These are phyloP conservation scores for Zalaria obscura DNA, from an alignment of 2,329 filamentous ascomycete genomes.

Conservation along the genomic window DNA sequence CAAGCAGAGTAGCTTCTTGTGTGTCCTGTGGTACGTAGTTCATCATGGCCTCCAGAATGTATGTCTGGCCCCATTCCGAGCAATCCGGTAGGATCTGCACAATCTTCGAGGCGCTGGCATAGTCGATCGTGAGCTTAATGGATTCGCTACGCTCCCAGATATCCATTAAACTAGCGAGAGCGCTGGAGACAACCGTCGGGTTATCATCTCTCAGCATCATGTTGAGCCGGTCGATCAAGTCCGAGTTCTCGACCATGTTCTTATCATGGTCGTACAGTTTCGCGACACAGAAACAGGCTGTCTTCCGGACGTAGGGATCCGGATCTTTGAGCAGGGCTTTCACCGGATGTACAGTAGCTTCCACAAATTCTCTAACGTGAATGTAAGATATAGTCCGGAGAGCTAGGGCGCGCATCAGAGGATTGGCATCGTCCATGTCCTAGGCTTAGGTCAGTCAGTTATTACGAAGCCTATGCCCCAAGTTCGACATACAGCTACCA, in stretches of 20 bases:
- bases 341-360: constrained; percentile 72
- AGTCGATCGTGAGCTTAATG: constrained; percentile 97
- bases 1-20: constrained; percentile 73
- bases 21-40: constrained; percentile 91
- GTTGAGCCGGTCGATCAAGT: constrained; percentile 86
- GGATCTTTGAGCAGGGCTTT: constrained; percentile 71
- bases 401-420: constrained; percentile 79
- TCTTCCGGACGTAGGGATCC: constrained; percentile 96
- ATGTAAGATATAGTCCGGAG: constrained; percentile 95
- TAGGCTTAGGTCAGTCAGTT: constrained; percentile 21
- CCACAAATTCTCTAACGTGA: constrained; percentile 89
- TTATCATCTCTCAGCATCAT: constrained; percentile 87
- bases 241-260: constrained; percentile 75
- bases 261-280: constrained; percentile 97
- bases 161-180: constrained; percentile 81
- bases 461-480: background rate
- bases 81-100: constrained; percentile 92
- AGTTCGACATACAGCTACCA: constrained; percentile 51
- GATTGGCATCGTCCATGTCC: constrained; percentile 91
- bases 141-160: constrained; percentile 97
- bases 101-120: constrained; percentile 94
- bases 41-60: constrained; percentile 95
- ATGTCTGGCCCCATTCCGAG: constrained; percentile 98
- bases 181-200: constrained; percentile 90
- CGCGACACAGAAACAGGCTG: constrained; percentile 87